Conservation (phyloP, 2,329 filamentous ascomycete genomes). For the Claviceps capensis region DNA sequence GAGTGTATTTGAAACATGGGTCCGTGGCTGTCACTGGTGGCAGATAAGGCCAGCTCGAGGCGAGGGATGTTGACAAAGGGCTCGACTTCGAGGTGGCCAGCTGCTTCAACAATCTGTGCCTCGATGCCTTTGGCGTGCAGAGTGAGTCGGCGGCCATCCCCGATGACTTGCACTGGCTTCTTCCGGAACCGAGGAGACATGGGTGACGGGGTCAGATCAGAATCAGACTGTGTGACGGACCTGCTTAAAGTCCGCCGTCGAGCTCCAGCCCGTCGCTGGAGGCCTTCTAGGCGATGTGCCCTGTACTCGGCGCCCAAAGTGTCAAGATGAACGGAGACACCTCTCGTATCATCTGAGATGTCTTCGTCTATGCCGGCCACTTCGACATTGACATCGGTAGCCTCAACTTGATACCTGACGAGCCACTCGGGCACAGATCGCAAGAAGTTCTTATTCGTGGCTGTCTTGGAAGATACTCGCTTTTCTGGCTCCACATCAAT, state of each 20-base stretch:
- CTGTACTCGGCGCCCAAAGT: slow-evolving; percentile 83
- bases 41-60: slow-evolving; percentile 77
- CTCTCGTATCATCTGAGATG: slow-evolving; percentile 70
- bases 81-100: slow-evolving; percentile 71
- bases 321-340: slow-evolving; percentile 75
- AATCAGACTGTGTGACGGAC: slow-evolving; percentile 53
- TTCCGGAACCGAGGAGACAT: slow-evolving; percentile 29
- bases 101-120: slow-evolving; percentile 77
- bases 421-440: slow-evolving; percentile 75
- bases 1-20: slow-evolving; percentile 81
- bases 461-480: slow-evolving; percentile 31
- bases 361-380: slow-evolving; percentile 76
- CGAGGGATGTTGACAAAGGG: slow-evolving; percentile 76
- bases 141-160: slow-evolving; percentile 70
- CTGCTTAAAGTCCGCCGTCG: slow-evolving; percentile 65
- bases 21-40: slow-evolving; percentile 73
- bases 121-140: slow-evolving; percentile 75
- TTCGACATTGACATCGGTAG: slow-evolving; percentile 79
- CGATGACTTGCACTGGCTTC: slow-evolving; percentile 39
- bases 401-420: slow-evolving; percentile 69
- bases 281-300: slow-evolving; percentile 58
- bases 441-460: slow-evolving; percentile 52
- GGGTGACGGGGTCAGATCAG: slow-evolving; percentile 35
- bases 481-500: slow-evolving; percentile 53
- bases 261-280: slow-evolving; percentile 36